Conservation (phyloP, 306 rosid genomes). For the Betula pendula region DNA sequence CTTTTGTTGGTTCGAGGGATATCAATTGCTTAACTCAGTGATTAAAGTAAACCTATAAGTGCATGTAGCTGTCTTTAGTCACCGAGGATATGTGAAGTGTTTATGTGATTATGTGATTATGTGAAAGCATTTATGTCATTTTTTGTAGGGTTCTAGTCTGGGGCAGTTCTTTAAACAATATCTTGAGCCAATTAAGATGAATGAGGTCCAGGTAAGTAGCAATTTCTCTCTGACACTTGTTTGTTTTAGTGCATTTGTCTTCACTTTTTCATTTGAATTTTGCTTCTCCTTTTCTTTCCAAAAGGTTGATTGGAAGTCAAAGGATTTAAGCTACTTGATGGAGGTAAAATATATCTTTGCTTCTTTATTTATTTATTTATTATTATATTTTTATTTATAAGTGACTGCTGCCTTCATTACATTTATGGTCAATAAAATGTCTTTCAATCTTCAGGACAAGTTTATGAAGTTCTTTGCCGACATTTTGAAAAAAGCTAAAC, state of each 20-base stretch:
- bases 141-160: slow-evolving; percentile 86
- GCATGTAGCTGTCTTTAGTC: neutral
- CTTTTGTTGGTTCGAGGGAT: neutral
- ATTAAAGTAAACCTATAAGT: slow-evolving; percentile 3
- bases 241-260: slow-evolving; percentile 18
- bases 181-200: slow-evolving; percentile 92
- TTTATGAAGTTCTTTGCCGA: slow-evolving; percentile 60
- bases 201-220: slow-evolving; percentile 63
- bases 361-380: slow-evolving; percentile 15
- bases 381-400: slow-evolving; percentile 4
- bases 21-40: neutral
- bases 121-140: slow-evolving; percentile 21
- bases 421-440: slow-evolving; percentile 23
- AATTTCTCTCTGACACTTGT: neutral
- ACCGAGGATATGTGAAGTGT: slow-evolving; percentile 18
- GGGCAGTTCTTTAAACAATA: slow-evolving; percentile 87
- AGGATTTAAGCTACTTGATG: slow-evolving; percentile 84
- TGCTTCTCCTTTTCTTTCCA: slow-evolving; percentile 32
- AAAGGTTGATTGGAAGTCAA: slow-evolving; percentile 86
- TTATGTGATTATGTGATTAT: neutral
- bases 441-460: slow-evolving; percentile 56
- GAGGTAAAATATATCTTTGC: slow-evolving; percentile 57
- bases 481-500: slow-evolving; percentile 64
- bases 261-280: slow-evolving; percentile 31
- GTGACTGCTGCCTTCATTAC: slow-evolving; percentile 15